phyloP scores from a whole-genome alignment of 352 stramenopile species.

The Globisporangium iwayamae region DNA sequence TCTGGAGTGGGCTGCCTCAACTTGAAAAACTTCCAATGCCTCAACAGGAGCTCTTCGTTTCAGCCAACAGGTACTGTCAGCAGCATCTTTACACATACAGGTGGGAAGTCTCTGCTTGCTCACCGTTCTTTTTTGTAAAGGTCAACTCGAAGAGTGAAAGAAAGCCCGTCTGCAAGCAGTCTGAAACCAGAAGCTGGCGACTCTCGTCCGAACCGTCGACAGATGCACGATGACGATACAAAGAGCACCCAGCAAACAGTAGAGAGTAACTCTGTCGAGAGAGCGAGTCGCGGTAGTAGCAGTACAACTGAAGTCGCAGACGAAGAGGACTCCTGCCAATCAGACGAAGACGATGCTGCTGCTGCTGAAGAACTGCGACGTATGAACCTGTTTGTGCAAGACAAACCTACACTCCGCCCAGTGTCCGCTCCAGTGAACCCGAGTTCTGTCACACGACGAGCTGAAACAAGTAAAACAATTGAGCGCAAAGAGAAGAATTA shows the following conservation, averaged over 20 bases:
- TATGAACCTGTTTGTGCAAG: not conserved
- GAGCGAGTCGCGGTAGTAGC: slow-evolving; percentile 11
- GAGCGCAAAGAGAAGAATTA: not conserved
- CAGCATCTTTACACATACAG: not conserved
- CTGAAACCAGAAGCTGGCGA: not conserved
- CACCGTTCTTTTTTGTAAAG: not conserved
- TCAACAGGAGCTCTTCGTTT: slow-evolving; percentile 57
- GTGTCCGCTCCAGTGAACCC: slow-evolving; percentile 19
- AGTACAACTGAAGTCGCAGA: slow-evolving; percentile 18
- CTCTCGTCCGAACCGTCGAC: not conserved
- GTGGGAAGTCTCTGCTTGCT: not conserved
- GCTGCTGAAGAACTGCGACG: not conserved
- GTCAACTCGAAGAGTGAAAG: slow-evolving; percentile 1
- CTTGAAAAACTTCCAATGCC: slow-evolving; percentile 44
- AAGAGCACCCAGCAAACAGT: not conserved
- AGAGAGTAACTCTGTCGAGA: not conserved
- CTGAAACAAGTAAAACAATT: not conserved
- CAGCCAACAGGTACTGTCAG: slow-evolving; percentile 8
- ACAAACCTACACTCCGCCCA: slow-evolving; percentile 11
- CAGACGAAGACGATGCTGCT: slow-evolving; percentile 10
- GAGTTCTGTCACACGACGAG: not conserved
- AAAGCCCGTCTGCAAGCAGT: not conserved
- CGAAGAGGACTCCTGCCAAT: slow-evolving; percentile 4
- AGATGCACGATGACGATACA: not conserved
- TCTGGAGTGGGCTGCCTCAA: slow-evolving; percentile 40